Base-by-base conservation (phyloP, 192 early-diverging fungal species). In the Cetraspora pellucida region DNA sequence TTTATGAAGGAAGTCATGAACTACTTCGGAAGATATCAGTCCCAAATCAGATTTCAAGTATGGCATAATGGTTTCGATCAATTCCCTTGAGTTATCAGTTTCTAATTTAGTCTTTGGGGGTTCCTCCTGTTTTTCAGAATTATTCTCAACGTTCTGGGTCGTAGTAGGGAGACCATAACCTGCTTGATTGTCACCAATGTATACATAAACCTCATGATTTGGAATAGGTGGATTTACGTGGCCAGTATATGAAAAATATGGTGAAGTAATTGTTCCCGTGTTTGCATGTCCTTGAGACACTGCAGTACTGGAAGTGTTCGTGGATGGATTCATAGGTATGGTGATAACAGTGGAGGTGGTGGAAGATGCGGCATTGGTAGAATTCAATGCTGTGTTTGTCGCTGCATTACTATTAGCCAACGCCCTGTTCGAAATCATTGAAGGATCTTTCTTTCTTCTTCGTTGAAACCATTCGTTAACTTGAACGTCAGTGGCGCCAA, bases 401-500 rank as follows among this genome's bases (percentile, higher is more conserved):
- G 37, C 37, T 37, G 37, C 37, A 2, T 0, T 37, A 54, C 13
- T 54, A 54, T 54, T 54, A 54, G 50, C 50, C 2, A n/a, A 10
- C 50, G 19, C 19, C 19, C 19, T 54, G 19, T 14, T 54, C 19
- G 50, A 54, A 54, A 54, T 54, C 37, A 37, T 37, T 19, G 50
- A 14, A 54, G 50, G 50, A 54, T 65, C 63, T 44, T 65, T 65
- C n/a, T 65, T 65, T n/a, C 63, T 65, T n/a, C 63, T 65, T 44
- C 63, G 63, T 65, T 65, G 63, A 17, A 65, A 65, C 63, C 63
- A 65, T n/a, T 65, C 63, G 19, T 65, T 65, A 6, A 65, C 63
- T 28, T 65, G 63, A 11, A 37, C n/a, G 30, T 65, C 63, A 5
- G 63, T 65, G 8, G 63, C 63, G n/a, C 63, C 63, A 44, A 65